Base-by-base conservation (phyloP, 306 rosid species). In the Cyamopsis tetragonoloba region DNA sequence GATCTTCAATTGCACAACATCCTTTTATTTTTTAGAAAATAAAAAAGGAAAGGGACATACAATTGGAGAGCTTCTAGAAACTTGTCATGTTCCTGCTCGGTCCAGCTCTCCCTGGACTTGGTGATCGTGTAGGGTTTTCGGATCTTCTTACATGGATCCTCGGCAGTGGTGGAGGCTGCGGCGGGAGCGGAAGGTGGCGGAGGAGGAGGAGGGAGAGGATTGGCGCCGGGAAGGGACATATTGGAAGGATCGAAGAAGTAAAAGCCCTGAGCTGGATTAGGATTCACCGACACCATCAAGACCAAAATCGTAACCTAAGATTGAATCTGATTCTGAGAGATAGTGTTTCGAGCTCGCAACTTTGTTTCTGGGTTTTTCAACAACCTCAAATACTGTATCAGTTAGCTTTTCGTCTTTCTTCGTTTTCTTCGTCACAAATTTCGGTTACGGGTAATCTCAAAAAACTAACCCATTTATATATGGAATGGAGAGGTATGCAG, bases 11-110 rank as follows among this genome's bases (percentile, higher is more conserved):
- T n/a, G 18, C 3, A 17, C 4, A 20, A 54, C n/a, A n/a, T n/a
- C n/a, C n/a, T n/a, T n/a, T n/a, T n/a, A n/a, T n/a, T n/a, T n/a
- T n/a, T n/a, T n/a, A n/a, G n/a, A 24, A 43, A 26, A 42, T 3
- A n/a, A 19, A 1, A 13, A 55, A 31, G 5, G 56, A 66, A 11
- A 30, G 5, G 34, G 4, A 71, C 96, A 81, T 58, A 93, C 98
- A 93, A 76, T 77, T 93, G 97, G 12, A 93, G 96, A 80, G 96
- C 98, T 84, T 93, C 98, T 23, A 89, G 91, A 79, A 93, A 93
- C 90, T 93, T 93, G 19, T 93, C 97, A 57, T 93, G 98, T 63
- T 93, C 98, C 83, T 93, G 96, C 57, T 93, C 96, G 46, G 91
- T 86, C 97, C 95, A 93, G 88, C 88, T 90, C 83, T 93, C 97